Evolutionary conservation across 2,329 filamentous ascomycete genomes (phyloP), one percentile per base, ranked within the genome.

Genomic region (Sarocladium brachiariae): DNA sequence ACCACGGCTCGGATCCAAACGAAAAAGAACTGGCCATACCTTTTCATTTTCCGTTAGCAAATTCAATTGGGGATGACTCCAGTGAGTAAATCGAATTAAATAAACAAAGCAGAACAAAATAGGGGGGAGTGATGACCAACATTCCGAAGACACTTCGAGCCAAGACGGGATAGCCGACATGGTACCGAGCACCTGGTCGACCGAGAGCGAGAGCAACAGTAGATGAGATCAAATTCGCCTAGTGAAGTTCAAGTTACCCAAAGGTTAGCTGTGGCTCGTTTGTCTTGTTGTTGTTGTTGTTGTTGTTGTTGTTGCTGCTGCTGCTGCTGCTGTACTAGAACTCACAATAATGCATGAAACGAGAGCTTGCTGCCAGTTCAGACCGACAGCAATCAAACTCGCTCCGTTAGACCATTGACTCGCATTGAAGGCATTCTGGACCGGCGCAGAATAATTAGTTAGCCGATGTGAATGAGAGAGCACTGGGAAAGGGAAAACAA

Each of bases 121-220:
- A n/a, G n/a, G n/a, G n/a, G n/a, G n/a, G 30, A 14, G 30, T 31
- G 30, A 31, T 14, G 30, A 31, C 30, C 30, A 31, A 31, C 30
- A 31, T 31, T 31, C 30, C 30, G 30, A 31, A 31, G 30, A 31
- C 30, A 31, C 30, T 31, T 31, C 30, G 30, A 31, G 30, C 30
- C 30, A 31, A 31, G 30, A 31, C 30, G 6, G 71, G 70, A 53
- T 65, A 74, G 0, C 64, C 63, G 23, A 74, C 63, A 43, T 72
- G 69, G 55, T 74, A 74, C 21, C 66, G 64, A 1, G 70, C 70
- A 5, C 70, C 70, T 11, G 65, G 62, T 13, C 69, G 63, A 31
- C 30, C 30, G 14, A 31, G 30, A 31, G 30, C 30, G 14, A 31
- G 30, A 31, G 30, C 30, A 31, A 31, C 30, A 31, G 30, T 8